Base-by-base conservation (phyloP, 257 asterid genomes). In the Scutellaria baicalensis region DNA sequence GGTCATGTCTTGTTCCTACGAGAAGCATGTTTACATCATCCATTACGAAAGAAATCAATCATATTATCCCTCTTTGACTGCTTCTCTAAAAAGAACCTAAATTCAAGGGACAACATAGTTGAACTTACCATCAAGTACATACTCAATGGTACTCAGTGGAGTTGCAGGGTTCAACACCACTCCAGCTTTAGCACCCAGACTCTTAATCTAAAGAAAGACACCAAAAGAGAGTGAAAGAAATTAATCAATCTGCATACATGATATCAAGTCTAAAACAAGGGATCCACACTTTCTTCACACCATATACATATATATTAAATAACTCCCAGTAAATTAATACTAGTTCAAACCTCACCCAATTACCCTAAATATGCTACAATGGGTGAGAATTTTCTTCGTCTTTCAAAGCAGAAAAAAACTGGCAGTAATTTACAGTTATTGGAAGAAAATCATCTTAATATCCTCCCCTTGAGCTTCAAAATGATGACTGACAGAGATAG, bases 151-250 rank as follows among this genome's bases (percentile, higher is more conserved):
- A 54, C 66, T 82, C 84, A 94, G 77, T 52, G 99, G 86, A 60
- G 99, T 91, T 71, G 74, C 98, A 58, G 99, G 99, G 83, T 94
- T 94, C 82, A 94, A 86, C 63, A 94, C 99, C 43, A 94, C 99
- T 83, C 99, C 99, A 73, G 99, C 99, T 84, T 94, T 94, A 58
- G 99, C 99, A 59, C 99, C 98, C 75, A 94, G 71, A 78, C 84
- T 77, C 82, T 91, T 91, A 62, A 94, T 76, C 99, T 94, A 83
- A 70, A 56, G 56, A 64, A 63, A 70, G 75, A 66, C 55, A 64
- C 50, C 74, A 68, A 61, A 33, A 52, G 64, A 59, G 62, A 18
- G 50, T 31, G 9, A 33, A 42, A 11, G 31, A 14, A 10, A 64
- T 27, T 50, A 9, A 12, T 14, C 50, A 63, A 9, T 42, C 36